Conservation (phyloP, 2,329 filamentous ascomycete species). For the Cryphonectria nitschkei region DNA sequence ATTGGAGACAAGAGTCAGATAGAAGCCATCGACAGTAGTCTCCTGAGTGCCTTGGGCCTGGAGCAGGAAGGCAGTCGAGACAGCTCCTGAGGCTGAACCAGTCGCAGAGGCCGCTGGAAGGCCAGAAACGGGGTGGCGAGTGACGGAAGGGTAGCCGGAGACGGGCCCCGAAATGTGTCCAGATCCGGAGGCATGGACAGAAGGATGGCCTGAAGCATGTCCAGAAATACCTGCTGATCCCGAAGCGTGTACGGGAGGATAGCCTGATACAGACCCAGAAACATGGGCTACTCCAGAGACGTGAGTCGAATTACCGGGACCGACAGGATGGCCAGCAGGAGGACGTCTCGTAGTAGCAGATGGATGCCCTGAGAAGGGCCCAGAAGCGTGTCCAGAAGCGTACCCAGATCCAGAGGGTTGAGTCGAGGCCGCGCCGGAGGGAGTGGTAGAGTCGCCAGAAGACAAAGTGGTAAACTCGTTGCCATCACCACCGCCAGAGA, state of each 20-base stretch:
- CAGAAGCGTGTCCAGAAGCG: not conserved
- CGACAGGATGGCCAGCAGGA: not conserved
- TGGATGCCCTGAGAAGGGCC: not conserved
- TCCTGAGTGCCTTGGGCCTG: not conserved
- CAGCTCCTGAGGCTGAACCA: not conserved
- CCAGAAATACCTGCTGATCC: not conserved
- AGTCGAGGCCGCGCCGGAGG: not conserved
- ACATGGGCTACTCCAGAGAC: not conserved
- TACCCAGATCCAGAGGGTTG: not conserved
- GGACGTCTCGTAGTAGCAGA: not conserved
- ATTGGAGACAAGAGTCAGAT: not conserved
- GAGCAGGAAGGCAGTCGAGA: not conserved
- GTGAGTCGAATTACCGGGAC: not conserved
- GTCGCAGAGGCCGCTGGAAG: not conserved
- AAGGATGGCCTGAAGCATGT: not conserved
- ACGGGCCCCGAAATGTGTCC: not conserved
- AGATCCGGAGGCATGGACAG: not conserved
- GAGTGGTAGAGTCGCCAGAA: not conserved
- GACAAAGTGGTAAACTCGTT: not conserved
- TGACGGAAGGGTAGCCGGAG: not conserved
- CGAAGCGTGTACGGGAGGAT: not conserved
- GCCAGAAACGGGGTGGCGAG: not conserved
- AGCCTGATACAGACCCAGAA: not conserved
- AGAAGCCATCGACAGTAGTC: not conserved
- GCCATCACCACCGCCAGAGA: not conserved